Evolutionary conservation across 176 grass and related monocot genomes (phyloP), one percentile per base, ranked within the genome.

Genomic region (Zoysia japonica): DNA sequence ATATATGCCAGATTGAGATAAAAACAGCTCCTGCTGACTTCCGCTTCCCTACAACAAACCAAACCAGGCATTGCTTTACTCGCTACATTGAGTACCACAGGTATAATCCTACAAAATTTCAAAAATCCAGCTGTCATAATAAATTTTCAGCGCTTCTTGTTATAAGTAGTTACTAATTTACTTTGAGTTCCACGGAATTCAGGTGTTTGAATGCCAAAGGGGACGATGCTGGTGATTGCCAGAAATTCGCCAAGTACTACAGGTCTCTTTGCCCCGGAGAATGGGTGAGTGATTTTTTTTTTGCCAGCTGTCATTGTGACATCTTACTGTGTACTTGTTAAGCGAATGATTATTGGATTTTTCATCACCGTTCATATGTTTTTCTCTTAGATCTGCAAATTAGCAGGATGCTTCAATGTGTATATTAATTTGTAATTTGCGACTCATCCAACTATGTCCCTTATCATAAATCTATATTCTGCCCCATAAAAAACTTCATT

Each of bases 11-110:
- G 88, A 59, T 88, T 88, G 88, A 91, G 80, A 84, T 89, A 70
- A 92, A 95, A 87, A 92, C 89, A 49, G 83, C 88, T 54, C 89
- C 86, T 85, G 86, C 90, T 11, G 85, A 93, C 59, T 93, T 93
- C 55, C 77, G 88, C 44, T 93, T 97, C 70, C 93, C 89, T 54
- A 96, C 93, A 53, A 86, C 93, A 55, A 96, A 92, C 81, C 89
- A 96, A 78, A 96, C 89, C 38, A 85, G 85, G 42, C 89, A 92
- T 72, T 92, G 93, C 68, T 96, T 96, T 72, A 90, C 93, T 78
- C 85, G 89, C 56, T 92, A 96, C 5, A 68, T 92, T 46, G 93
- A 90, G 85, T 97, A 59, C 80, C 83, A 87, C 78, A 89, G 77
- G 89, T 90, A 86, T 85, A 70, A 36, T n/a, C 41, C 1, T 45